Conservation (phyloP, 2,329 filamentous ascomycete genomes). For the Lecanicillium sp. region DNA sequence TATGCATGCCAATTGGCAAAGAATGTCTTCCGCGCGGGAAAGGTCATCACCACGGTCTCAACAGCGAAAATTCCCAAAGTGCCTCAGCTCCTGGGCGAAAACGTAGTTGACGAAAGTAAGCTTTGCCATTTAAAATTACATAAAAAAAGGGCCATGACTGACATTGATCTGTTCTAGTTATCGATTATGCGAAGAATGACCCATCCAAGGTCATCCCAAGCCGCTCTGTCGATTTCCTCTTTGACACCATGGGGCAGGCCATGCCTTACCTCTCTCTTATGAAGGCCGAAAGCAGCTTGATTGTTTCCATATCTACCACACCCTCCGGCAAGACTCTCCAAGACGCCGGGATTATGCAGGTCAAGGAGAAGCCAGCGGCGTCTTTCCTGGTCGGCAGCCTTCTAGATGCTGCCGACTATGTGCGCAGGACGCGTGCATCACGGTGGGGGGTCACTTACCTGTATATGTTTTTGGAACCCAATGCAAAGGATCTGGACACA, state of each 20-base stretch:
- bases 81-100: constrained; percentile 26
- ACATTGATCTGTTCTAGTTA: constrained; percentile 10
- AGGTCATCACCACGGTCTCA: constrained; percentile 36
- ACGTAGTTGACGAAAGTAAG: constrained; percentile 25
- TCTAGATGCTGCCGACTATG: constrained; percentile 23
- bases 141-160: background rate
- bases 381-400: constrained; percentile 14
- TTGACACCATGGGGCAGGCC: constrained; percentile 29
- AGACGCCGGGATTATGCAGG: constrained; percentile 17
- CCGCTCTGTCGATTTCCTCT: constrained; percentile 31
- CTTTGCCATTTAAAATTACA: background rate
- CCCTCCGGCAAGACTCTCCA: constrained; percentile 28
- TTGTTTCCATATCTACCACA: constrained; percentile 26
- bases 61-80: constrained; percentile 30
- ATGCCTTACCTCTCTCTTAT: constrained; percentile 27
- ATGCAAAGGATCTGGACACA: constrained; percentile 17
- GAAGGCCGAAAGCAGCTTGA: constrained; percentile 22
- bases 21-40: constrained; percentile 31
- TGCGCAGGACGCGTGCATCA: constrained; percentile 20
- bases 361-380: constrained; percentile 17
- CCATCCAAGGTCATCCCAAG: constrained; percentile 18
- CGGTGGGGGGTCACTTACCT: constrained; percentile 27
- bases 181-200: constrained; percentile 16
- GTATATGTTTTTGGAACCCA: constrained; percentile 26
- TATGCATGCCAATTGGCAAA: constrained; percentile 32